Base-by-base conservation (phyloP, 768 basidiomycete genomes). In the Xerocomellus intermedius region DNA sequence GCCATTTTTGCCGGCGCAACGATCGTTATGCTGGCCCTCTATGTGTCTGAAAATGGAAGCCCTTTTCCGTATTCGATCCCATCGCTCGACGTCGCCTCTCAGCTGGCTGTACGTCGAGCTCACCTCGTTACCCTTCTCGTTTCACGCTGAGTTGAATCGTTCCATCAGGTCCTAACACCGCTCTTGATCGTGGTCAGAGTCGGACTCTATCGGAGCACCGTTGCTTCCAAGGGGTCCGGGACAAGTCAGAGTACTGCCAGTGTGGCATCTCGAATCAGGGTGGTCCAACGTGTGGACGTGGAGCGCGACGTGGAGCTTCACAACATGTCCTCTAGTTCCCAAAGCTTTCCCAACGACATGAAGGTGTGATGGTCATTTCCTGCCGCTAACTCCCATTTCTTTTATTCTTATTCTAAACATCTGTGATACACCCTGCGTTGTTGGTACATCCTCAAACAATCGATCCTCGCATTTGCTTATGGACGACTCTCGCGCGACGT, bases 111-210 rank as follows among this genome's bases (percentile, higher is more conserved):
- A 52, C 14, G 62, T 61, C 10, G 10, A 28, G 0, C 8, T 37
- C 37, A 13, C 17, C n/a, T 19, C 39, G 5, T 8, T 28, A 7
- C 8, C 16, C 19, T 48, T 21, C 19, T 16, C 16, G 8, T 21
- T 41, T 24, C 8, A 33, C 16, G 6, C 19, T 21, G 24, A 55
- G 5, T 38, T 17, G 8, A 30, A 12, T 13, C 16, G 4, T 46
- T 22, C n/a, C 10, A n/a, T 24, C 43, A 60, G 59, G 53, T 61
- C 32, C 22, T 61, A 1, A 62, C 60, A n/a, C 60, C 60, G 4
- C 54, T 61, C 19, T 44, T 62, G 52, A 61, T 61, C 8, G 60
- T 61, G 12, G 60, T 61, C 14, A 52, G 60, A 37, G 51, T 50
- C 1, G 60, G 60, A 26, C 42, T 61, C 28, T 33, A 60, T 28